Evolutionary conservation across 768 basidiomycete genomes (phyloP).

Genomic region (Termitomyces sp.): DNA sequence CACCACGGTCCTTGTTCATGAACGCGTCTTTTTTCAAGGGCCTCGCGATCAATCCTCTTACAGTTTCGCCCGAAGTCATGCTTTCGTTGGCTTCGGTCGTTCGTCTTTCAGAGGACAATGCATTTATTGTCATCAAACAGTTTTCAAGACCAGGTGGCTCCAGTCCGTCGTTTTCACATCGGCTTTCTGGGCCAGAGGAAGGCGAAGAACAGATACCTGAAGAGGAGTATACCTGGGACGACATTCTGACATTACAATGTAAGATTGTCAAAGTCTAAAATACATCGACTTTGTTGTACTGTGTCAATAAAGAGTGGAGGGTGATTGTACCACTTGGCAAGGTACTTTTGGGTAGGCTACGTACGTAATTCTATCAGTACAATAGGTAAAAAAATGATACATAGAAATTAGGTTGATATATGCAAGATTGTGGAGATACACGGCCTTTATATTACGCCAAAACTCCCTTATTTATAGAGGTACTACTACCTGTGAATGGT

Average conservation of each 20-base stretch:
- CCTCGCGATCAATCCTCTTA: slow-evolving; percentile 52
- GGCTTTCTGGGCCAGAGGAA: slow-evolving; percentile 5
- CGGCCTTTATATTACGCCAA: no score
- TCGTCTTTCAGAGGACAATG: slow-evolving; percentile 5
- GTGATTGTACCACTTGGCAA: neutral
- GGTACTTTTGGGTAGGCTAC: neutral
- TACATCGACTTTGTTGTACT: neutral
- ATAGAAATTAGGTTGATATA: neutral
- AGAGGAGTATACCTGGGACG: slow-evolving; percentile 17
- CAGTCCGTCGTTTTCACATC: slow-evolving; percentile 18
- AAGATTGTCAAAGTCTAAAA: slow-evolving; percentile 10
- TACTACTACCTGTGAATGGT: slow-evolving; percentile 47
- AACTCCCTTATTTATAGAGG: no score
- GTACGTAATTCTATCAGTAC: slow-evolving; percentile 5
- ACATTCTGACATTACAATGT: slow-evolving; percentile 16
- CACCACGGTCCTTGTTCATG: neutral
- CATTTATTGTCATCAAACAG: slow-evolving; percentile 10
- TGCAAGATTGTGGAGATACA: no score
- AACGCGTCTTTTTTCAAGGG: slow-evolving; percentile 32
- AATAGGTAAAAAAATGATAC: slow-evolving; percentile 5
- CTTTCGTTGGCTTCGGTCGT: slow-evolving; percentile 40
- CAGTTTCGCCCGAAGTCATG: slow-evolving; percentile 55
- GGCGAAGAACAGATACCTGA: slow-evolving; percentile 16
- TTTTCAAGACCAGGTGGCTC: slow-evolving; percentile 13
- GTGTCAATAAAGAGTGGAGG: neutral